phyloP scores from a whole-genome alignment of 2,329 filamentous ascomycete species.

The Onygenales sp. region DNA sequence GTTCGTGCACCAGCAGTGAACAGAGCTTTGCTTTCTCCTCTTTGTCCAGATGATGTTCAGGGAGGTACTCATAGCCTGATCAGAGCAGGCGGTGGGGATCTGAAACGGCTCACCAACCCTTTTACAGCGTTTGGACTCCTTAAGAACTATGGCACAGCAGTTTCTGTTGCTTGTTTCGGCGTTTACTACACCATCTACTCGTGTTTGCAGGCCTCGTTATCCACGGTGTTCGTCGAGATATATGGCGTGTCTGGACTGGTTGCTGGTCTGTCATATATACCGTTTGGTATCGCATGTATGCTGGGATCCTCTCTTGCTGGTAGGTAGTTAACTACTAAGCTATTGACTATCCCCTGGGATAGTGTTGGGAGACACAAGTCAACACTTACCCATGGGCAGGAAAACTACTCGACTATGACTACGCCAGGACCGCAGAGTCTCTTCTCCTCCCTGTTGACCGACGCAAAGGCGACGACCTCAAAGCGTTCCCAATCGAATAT shows the following conservation, averaged over 20 bases:
- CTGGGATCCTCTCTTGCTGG: not conserved
- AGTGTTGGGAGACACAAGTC: not conserved
- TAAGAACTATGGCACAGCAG: not conserved
- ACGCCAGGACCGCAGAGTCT: slow-evolving; percentile 47
- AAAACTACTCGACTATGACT: not conserved
- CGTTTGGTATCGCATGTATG: not conserved
- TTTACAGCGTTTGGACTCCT: not conserved
- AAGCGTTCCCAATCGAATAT: not conserved
- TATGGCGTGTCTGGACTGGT: not conserved
- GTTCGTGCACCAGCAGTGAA: slow-evolving; percentile 10
- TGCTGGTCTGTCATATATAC: not conserved
- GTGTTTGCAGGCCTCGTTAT: not conserved
- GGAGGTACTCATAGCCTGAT: not conserved
- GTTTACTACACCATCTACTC: not conserved
- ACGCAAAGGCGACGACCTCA: not conserved
- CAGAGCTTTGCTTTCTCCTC: slow-evolving; percentile 4
- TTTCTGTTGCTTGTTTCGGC: not conserved
- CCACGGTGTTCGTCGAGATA: not conserved
- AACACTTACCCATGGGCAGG: not conserved
- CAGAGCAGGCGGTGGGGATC: not conserved
- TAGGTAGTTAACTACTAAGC: not conserved
- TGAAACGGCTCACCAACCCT: not conserved
- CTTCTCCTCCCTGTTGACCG: too few species aligned
- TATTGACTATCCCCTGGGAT: too few species aligned
- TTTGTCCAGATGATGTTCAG: not conserved